These are phyloP conservation scores for Musa balbisiana DNA, from an alignment of 202 grass and related monocot species.

Conservation along the genomic window DNA sequence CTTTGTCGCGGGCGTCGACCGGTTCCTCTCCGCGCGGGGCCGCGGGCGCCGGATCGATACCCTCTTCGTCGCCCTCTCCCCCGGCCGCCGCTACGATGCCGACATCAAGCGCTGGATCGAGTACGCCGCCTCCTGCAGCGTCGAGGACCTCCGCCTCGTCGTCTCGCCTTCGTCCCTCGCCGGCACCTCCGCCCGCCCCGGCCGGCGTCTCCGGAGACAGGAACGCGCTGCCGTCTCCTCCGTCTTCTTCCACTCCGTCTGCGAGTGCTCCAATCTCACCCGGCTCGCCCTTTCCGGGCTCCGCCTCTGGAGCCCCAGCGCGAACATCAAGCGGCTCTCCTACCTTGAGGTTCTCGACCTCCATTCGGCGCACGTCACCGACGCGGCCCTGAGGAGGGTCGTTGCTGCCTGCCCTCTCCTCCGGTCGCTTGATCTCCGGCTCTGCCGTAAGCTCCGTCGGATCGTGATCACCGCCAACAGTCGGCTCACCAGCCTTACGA, in stretches of 20 bases:
- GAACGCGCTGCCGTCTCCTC: conserved; percentile 8
- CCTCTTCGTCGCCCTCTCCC: conserved; percentile 39
- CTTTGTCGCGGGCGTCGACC: conserved; percentile 9
- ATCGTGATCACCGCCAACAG: conserved; percentile 34
- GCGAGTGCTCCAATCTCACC: conserved; percentile 39
- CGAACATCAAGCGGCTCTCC: conserved; percentile 12
- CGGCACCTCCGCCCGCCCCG: conserved; percentile 9
- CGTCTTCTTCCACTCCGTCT: conserved; percentile 39
- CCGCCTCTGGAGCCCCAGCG: conserved; percentile 12
- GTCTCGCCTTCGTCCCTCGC: conserved; percentile 12
- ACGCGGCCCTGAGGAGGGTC: conserved; percentile 47
- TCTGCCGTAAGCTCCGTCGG: conserved; percentile 48
- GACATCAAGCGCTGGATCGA: conserved; percentile 52
- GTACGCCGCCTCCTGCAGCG: conserved; percentile 49
- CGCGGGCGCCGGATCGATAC: conserved; percentile 33
- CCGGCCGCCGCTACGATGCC: conserved; percentile 28
- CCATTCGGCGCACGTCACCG: conserved; percentile 41
- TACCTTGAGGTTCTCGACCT: conserved; percentile 55
- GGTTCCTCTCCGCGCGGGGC: conserved; percentile 29
- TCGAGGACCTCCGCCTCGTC: conserved; percentile 51
- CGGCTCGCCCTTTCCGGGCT: conserved; percentile 33
- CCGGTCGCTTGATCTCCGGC: conserved; percentile 51
- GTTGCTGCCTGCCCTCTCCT: conserved; percentile 48
- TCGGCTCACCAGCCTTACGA: conserved; percentile 54
- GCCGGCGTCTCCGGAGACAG: conserved; percentile 4